A percentile compares a stretch with the other conserved stretches of the same genome.
phyloP scores from a whole-genome alignment of 2,329 filamentous ascomycete genomes.

The Pyrenophora seminiperda region DNA sequence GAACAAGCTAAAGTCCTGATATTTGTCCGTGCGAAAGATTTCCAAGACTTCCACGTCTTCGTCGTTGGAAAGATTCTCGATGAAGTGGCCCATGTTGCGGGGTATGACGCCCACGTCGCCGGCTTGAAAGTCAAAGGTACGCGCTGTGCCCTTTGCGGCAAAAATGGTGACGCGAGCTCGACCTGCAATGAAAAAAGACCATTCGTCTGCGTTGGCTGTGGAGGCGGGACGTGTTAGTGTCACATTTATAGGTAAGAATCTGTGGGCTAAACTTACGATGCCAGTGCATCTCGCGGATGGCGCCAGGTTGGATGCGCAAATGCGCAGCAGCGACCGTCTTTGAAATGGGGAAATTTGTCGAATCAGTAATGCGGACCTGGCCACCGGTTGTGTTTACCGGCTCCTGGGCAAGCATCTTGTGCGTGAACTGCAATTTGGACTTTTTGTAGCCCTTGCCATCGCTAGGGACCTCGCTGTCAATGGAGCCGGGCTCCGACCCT shows the following conservation, averaged over 20 bases:
- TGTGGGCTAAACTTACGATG: constrained; percentile 54
- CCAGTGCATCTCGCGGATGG: constrained; percentile 82
- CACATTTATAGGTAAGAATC: neutral
- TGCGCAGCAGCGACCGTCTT: constrained; percentile 75
- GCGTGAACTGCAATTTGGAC: constrained; percentile 71
- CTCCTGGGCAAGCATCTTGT: constrained; percentile 72
- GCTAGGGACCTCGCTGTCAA: constrained; percentile 67
- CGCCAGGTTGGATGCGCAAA: constrained; percentile 71
- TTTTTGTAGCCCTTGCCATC: constrained; percentile 65
- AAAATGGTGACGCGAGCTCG: constrained; percentile 77
- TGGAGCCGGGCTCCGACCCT: constrained; percentile 66
- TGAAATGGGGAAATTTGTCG: constrained; percentile 75
- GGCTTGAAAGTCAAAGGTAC: constrained; percentile 76
- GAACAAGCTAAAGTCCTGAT: constrained; percentile 74
- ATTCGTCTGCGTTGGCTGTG: constrained; percentile 69
- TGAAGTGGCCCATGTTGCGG: constrained; percentile 77
- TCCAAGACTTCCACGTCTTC: constrained; percentile 77
- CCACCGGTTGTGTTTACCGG: constrained; percentile 71
- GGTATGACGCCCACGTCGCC: constrained; percentile 81
- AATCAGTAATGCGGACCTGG: constrained; percentile 74
- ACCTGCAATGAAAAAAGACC: constrained; percentile 78
- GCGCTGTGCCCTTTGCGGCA: constrained; percentile 68
- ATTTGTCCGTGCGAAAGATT: constrained; percentile 73
- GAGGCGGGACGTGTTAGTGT: neutral
- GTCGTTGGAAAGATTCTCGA: constrained; percentile 76